phyloP scores from a whole-genome alignment of 2,329 filamentous ascomycete genomes.

The Mariannaea elegans region DNA sequence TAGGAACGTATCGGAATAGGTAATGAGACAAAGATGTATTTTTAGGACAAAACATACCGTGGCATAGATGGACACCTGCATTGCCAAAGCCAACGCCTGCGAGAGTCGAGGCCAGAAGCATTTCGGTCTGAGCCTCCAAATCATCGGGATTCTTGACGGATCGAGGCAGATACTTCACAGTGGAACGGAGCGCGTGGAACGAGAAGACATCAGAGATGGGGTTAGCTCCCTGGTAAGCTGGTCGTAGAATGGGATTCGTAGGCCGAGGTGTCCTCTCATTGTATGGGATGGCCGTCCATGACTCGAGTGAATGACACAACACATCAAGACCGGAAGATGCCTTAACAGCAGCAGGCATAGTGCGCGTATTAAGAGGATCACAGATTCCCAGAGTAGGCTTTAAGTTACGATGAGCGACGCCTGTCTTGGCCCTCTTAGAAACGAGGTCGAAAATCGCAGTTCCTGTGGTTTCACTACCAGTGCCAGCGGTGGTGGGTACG shows the following conservation, averaged over 20 bases:
- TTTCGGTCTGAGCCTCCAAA: slow-evolving; percentile 90
- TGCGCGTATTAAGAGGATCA: slow-evolving; percentile 87
- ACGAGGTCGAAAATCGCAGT: slow-evolving; percentile 98
- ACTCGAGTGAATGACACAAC: slow-evolving; percentile 93
- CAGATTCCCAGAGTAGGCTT: slow-evolving; percentile 94
- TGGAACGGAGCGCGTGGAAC: slow-evolving; percentile 81
- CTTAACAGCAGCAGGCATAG: slow-evolving; percentile 95
- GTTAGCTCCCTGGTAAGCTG: slow-evolving; percentile 96
- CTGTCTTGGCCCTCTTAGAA: slow-evolving; percentile 89
- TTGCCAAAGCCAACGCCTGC: slow-evolving; percentile 98
- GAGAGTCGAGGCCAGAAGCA: slow-evolving; percentile 93
- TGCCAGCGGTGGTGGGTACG: slow-evolving; percentile 84
- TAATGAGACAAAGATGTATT: not conserved
- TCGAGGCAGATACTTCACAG: slow-evolving; percentile 91
- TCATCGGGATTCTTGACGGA: slow-evolving; percentile 90
- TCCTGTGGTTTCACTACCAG: slow-evolving; percentile 93
- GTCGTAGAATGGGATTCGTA: slow-evolving; percentile 86
- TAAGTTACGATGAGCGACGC: slow-evolving; percentile 92
- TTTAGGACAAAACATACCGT: slow-evolving; percentile 54
- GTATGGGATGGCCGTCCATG: slow-evolving; percentile 97
- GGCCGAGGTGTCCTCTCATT: slow-evolving; percentile 85
- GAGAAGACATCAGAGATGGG: slow-evolving; percentile 98
- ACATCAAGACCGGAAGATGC: slow-evolving; percentile 93
- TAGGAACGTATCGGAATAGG: slow-evolving; percentile 37
- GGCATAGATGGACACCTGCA: slow-evolving; percentile 86